Base-by-base conservation (phyloP, 768 basidiomycete species). In the Hysterangium stoloniferum region DNA sequence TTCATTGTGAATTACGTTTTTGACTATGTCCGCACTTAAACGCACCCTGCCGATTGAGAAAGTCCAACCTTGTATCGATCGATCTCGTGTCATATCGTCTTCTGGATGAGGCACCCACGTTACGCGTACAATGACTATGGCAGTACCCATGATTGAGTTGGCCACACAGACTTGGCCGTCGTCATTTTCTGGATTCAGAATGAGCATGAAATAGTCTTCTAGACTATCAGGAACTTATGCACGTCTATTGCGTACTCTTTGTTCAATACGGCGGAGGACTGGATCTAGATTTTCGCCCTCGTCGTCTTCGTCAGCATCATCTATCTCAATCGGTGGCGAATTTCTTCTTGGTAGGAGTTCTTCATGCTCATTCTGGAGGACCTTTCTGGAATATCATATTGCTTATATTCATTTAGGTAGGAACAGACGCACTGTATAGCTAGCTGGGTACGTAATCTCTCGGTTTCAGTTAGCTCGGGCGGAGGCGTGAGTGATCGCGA, bases 401-500 rank as follows among this genome's bases (percentile, higher is more conserved):
- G 41, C 27, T 13, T 17, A 33, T 6, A 17, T 31, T 29, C n/a
- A 29, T 12, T 15, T 32, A 22, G 17, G 3, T 40, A 32, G 9
- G 36, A 22, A 54, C 69, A 48, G 58, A 43, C 63, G 34, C 25
- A 87, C 87, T 79, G 73, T 43, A 87, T 76, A 15, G 85, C 64
- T 31, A 75, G 68, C 34, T 73, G 75, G 12, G 84, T 80, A 48
- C 71, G 71, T 57, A 77, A 71, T 1, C 82, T 67, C 49, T 79
- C 74, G 27, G 77, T 68, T 8, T 64, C 59, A 2, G 82, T 67
- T 12, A 88, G 63, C 31, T 69, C 70, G 0, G 86, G 87, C 4
- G 86, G 86, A 2, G 87, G 86, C 0, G 86, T 90, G 33, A 89
- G 75, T 3, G 86, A 90, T 20, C 71, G 67, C 27, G 84, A 87